Evolutionary conservation across 192 early-diverging fungal species (phyloP).

Genomic region (Physocladia obscura): DNA sequence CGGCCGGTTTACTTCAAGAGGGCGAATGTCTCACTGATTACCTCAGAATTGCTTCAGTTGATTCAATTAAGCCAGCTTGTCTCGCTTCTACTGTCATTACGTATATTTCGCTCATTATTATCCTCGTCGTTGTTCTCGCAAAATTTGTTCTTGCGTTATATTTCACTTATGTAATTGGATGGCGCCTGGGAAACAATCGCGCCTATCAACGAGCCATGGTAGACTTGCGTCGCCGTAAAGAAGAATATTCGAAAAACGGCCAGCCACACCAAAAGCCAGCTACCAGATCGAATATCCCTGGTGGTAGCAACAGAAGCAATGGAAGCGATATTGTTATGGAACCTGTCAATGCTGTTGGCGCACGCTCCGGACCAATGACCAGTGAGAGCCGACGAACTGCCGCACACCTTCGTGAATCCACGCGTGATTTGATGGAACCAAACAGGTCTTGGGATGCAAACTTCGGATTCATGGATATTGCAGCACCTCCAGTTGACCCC

Average conservation of each 20-base stretch:
- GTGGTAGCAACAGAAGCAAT: no score
- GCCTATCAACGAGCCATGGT: slow-evolving; percentile 29
- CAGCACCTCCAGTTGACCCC: slow-evolving; percentile 30
- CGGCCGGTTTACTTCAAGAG: slow-evolving; percentile 3
- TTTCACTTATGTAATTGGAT: slow-evolving; percentile 45
- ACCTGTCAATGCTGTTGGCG: not conserved
- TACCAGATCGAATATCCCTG: not conserved
- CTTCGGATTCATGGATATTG: slow-evolving; percentile 40
- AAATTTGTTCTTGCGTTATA: slow-evolving; percentile 50
- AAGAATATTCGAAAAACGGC: not conserved
- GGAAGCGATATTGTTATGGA: no score
- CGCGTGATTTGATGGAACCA: slow-evolving; percentile 38
- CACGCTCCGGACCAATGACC: not conserved
- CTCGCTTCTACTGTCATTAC: slow-evolving; percentile 77
- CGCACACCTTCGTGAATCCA: slow-evolving; percentile 15
- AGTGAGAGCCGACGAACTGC: slow-evolving; percentile 1
- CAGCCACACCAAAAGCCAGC: not conserved
- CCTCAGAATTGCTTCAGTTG: slow-evolving; percentile 78
- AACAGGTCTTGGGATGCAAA: slow-evolving; percentile 25
- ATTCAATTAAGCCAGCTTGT: slow-evolving; percentile 77
- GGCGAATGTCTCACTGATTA: slow-evolving; percentile 77
- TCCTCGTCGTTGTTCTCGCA: slow-evolving; percentile 42
- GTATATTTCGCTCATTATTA: slow-evolving; percentile 68
- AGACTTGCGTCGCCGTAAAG: slow-evolving; percentile 18
- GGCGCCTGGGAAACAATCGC: slow-evolving; percentile 37